Percentiles rank a stretch among this genome's conserved stretches.
These are phyloP conservation scores for Magnaporthales sp. DNA, from an alignment of 2,329 filamentous ascomycete species.

Conservation along the genomic window DNA sequence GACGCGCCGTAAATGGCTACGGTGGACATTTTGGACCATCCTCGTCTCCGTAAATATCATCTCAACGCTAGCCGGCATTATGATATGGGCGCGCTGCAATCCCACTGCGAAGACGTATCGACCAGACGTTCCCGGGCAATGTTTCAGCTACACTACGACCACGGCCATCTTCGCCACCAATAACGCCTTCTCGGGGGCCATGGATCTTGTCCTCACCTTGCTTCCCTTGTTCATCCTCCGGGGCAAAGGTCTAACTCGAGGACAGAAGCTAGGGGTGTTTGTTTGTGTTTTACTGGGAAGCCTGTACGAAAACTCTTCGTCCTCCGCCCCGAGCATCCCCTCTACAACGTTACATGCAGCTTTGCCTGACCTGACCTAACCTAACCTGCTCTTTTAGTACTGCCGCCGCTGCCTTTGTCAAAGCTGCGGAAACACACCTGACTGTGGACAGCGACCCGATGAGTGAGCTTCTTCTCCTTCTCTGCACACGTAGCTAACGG, in stretches of 20 bases:
- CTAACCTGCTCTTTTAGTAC: background rate
- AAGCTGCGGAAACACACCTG: constrained; percentile 1
- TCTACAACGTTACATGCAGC: too few species aligned
- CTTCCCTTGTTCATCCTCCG: background rate
- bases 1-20: background rate
- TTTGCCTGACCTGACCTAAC: background rate
- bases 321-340: too few species aligned
- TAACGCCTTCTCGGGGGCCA: background rate
- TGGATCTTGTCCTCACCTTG: background rate
- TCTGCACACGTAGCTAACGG: background rate
- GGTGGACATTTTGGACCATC: background rate
- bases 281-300: background rate
- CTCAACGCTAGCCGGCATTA: background rate
- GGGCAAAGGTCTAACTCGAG: background rate
- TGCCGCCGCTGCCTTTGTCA: background rate
- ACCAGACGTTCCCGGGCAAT: background rate
- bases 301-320: background rate
- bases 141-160: background rate
- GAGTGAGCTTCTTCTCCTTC: background rate
- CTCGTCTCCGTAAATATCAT: background rate
- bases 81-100: constrained; percentile 2
- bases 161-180: background rate
- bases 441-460: background rate
- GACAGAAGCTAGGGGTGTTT: background rate
- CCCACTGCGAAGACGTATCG: constrained; percentile 4